Conservation (phyloP, 163 green algal species). For the Scenedesmus sp. region DNA sequence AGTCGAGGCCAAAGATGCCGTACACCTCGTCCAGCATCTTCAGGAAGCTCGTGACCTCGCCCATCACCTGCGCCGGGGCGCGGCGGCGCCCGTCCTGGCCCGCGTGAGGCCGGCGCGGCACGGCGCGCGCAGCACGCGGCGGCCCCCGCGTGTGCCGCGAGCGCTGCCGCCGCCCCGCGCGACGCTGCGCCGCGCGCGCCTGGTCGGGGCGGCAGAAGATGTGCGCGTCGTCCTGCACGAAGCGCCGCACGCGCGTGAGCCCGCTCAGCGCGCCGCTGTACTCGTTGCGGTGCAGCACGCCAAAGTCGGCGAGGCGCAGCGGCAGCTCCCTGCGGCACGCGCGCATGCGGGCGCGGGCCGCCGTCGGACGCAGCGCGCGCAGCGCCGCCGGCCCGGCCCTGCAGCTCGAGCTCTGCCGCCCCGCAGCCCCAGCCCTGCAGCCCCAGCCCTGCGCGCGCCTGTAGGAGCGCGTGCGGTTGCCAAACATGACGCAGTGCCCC, state of each 20-base stretch:
- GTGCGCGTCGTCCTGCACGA: slow-evolving; percentile 99
- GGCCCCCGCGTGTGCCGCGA: no score
- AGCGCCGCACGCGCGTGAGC: slow-evolving; percentile 92
- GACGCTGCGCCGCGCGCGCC: no score
- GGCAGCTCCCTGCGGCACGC: slow-evolving; percentile 86
- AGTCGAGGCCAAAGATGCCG: slow-evolving; percentile 93
- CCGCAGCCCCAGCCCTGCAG: background rate
- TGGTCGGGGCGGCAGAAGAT: slow-evolving; percentile 95
- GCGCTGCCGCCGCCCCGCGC: background rate
- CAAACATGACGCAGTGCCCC: slow-evolving; percentile 98
- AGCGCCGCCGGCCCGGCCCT: no score
- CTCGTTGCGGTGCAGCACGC: slow-evolving; percentile 96
- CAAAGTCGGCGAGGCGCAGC: slow-evolving; percentile 96
- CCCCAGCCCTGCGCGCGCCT: slow-evolving; percentile 18
- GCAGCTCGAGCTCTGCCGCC: no score
- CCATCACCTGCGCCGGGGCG: slow-evolving; percentile 68
- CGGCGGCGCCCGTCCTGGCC: no score
- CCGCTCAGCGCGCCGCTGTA: slow-evolving; percentile 80
- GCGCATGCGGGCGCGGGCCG: no score
- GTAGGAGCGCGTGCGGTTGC: slow-evolving; percentile 87
- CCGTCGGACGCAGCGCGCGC: no score
- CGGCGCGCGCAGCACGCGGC: no score
- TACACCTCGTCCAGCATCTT: slow-evolving; percentile 96
- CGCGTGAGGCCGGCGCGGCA: no score
- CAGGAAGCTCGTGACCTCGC: slow-evolving; percentile 82